Percentiles rank a stretch among this genome's conserved stretches.
Conservation (phyloP, 108 stramenopile genomes). For the Phaeodactylum tricornutum region DNA sequence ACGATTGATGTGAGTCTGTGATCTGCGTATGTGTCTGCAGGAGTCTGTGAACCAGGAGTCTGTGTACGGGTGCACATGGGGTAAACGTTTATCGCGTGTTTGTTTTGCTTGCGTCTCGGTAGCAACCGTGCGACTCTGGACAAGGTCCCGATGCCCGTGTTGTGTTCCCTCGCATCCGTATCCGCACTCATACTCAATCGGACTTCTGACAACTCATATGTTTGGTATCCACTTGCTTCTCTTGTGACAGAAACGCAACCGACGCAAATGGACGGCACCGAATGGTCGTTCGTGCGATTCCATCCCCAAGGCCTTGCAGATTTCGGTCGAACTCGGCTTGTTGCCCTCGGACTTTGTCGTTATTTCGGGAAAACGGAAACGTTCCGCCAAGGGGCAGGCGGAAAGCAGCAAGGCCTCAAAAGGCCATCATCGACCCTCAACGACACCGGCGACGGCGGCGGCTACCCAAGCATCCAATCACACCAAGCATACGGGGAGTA, state of each 20-base stretch:
- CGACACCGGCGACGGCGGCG: neutral
- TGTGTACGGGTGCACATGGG: too few species aligned
- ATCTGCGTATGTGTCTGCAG: too few species aligned
- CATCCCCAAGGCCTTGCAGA: constrained; percentile 46
- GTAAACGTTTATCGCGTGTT: too few species aligned
- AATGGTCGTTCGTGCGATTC: constrained; percentile 41
- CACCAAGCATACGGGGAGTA: neutral
- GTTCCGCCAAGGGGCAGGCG: neutral
- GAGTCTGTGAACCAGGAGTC: too few species aligned
- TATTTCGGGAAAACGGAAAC: constrained; percentile 14
- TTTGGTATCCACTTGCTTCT: neutral
- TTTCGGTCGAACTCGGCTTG: constrained; percentile 44
- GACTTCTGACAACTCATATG: neutral
- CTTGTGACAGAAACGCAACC: constrained; percentile 34
- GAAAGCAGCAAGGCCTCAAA: neutral
- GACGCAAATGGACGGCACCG: constrained; percentile 45
- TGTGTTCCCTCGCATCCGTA: neutral
- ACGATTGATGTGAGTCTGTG: constrained; percentile 35
- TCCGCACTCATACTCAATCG: neutral
- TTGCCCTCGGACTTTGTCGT: constrained; percentile 35
- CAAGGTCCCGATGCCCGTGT: neutral
- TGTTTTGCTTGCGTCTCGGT: neutral
- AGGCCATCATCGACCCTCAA: too few species aligned
- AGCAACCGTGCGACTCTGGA: neutral
- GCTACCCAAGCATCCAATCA: neutral